These are phyloP conservation scores for Pythium vanterpoolii DNA, from an alignment of 352 stramenopile genomes.

Conservation along the genomic window DNA sequence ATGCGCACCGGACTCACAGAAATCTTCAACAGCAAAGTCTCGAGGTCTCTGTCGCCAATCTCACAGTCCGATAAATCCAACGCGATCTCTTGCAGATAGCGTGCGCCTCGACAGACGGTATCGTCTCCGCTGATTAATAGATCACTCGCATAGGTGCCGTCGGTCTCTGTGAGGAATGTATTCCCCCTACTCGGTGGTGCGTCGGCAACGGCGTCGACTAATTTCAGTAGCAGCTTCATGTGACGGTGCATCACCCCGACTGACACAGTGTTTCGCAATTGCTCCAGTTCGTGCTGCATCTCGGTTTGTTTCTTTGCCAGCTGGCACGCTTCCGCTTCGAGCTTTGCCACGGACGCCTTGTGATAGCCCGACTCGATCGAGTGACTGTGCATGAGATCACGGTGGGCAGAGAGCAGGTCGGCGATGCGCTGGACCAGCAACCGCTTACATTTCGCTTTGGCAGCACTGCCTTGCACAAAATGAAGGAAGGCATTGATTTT, in stretches of 20 bases:
- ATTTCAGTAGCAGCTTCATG: conserved; percentile 37
- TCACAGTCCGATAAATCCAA: conserved; percentile 32
- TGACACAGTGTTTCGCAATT: not conserved
- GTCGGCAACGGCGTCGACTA: conserved; percentile 37
- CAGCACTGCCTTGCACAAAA: conserved; percentile 43
- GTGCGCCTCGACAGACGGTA: not conserved
- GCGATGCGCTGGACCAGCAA: conserved; percentile 46
- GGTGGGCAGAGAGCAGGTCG: conserved; percentile 38
- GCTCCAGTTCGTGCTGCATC: conserved; percentile 2
- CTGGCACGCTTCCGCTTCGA: conserved; percentile 36
- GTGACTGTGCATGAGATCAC: conserved; percentile 35
- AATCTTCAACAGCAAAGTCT: conserved; percentile 40
- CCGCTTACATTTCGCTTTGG: conserved; percentile 40
- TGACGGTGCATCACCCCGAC: not conserved
- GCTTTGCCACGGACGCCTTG: conserved; percentile 31
- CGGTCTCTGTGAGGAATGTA: conserved; percentile 51
- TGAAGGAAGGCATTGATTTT: conserved; percentile 65
- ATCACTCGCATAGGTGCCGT: conserved; percentile 26
- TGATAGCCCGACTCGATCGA: conserved; percentile 31
- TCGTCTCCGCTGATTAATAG: conserved; percentile 24
- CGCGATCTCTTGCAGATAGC: not conserved
- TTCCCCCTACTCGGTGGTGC: conserved; percentile 30
- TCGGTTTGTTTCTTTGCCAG: conserved; percentile 28
- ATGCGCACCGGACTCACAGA: conserved; percentile 30
- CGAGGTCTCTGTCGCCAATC: conserved; percentile 39